Conservation (phyloP, 305 asterid genomes). For the Rubia tinctorum region DNA sequence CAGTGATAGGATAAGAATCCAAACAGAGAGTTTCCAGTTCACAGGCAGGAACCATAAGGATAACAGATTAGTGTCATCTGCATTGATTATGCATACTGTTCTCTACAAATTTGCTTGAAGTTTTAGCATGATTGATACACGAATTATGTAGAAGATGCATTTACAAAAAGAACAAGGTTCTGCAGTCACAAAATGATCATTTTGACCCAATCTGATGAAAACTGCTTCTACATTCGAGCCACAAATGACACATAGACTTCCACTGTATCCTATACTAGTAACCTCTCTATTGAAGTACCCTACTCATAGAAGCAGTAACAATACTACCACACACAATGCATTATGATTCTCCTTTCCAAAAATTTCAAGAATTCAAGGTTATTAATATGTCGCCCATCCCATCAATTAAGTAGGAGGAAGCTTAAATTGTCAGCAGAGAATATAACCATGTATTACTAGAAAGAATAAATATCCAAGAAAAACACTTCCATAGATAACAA, state of each 20-base stretch:
- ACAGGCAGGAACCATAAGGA: background rate
- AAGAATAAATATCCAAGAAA: background rate
- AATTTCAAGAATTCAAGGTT: slow-evolving; percentile 1
- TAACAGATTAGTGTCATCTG: background rate
- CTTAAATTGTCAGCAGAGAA: background rate
- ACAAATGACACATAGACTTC: background rate
- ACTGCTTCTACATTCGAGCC: background rate
- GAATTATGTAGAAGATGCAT: background rate
- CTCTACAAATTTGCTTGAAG: background rate
- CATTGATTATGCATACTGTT: background rate
- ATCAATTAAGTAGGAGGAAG: background rate
- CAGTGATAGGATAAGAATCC: background rate
- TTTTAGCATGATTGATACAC: background rate
- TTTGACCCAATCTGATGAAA: background rate
- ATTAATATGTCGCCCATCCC: background rate
- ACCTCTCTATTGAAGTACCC: too few species aligned
- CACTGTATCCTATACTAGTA: background rate
- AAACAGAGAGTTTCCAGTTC: background rate
- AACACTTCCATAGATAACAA: background rate
- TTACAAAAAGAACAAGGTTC: background rate
- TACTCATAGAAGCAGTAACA: background rate
- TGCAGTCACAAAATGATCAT: background rate
- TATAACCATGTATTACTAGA: background rate
- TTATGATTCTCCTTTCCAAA: background rate
- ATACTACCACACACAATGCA: background rate